These are phyloP conservation scores for Globisporangium lucens DNA, from an alignment of 352 stramenopile genomes.

Conservation along the genomic window DNA sequence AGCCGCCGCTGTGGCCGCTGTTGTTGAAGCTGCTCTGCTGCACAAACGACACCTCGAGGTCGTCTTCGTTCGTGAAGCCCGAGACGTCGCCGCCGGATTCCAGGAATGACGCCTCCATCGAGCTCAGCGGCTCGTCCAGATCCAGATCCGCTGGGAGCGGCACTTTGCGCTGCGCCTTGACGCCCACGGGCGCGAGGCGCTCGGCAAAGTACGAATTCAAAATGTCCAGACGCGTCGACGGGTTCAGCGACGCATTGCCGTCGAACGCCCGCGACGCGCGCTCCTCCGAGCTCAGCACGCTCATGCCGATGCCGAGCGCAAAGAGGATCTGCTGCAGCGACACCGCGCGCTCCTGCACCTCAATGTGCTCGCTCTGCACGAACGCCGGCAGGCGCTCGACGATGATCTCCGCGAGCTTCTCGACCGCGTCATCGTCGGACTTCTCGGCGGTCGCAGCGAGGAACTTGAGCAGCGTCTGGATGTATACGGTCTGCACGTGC, in stretches of 20 bases:
- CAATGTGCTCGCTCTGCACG: slow-evolving; percentile 89
- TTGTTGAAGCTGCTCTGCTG: slow-evolving; percentile 38
- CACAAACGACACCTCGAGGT: slow-evolving; percentile 81
- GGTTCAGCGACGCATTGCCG: slow-evolving; percentile 38
- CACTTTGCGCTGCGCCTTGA: slow-evolving; percentile 91
- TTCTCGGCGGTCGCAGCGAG: slow-evolving; percentile 72
- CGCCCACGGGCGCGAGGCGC: slow-evolving; percentile 81
- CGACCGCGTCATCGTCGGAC: slow-evolving; percentile 74
- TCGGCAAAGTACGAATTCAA: slow-evolving; percentile 81
- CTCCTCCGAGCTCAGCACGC: slow-evolving; percentile 53
- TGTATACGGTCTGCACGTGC: slow-evolving; percentile 92
- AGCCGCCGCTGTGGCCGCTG: slow-evolving; percentile 10
- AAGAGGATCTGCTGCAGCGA: slow-evolving; percentile 76
- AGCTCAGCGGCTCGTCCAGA: slow-evolving; percentile 54
- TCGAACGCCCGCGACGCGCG: slow-evolving; percentile 70
- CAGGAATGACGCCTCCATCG: slow-evolving; percentile 63
- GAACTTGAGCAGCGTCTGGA: slow-evolving; percentile 93
- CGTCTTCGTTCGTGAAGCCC: slow-evolving; percentile 62
- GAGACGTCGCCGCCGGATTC: slow-evolving; percentile 69
- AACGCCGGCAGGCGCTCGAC: slow-evolving; percentile 83
- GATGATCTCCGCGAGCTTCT: slow-evolving; percentile 84
- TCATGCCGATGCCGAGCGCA: slow-evolving; percentile 55
- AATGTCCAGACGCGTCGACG: slow-evolving; percentile 46
- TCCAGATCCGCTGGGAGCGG: slow-evolving; percentile 83
- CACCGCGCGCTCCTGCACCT: slow-evolving; percentile 95